Percentiles rank a stretch among this genome's conserved stretches.
phyloP scores from a whole-genome alignment of 805 yeast genomes.

The Pichia thaimueangensis region DNA sequence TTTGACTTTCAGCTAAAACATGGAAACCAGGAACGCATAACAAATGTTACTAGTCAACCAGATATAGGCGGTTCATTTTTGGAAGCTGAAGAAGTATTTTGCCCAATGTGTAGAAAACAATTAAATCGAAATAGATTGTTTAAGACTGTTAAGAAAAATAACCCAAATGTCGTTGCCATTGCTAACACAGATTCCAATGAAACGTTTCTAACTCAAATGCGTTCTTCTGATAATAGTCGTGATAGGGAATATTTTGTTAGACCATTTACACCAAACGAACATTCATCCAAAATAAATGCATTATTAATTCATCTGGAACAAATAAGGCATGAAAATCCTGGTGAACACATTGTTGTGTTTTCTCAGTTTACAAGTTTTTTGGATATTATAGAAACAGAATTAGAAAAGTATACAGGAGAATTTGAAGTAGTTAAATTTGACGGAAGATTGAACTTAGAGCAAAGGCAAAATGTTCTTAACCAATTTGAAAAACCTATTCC shows the following conservation, averaged over 20 bases:
- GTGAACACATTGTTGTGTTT: slow-evolving; percentile 77
- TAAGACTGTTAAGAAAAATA: slow-evolving; percentile 28
- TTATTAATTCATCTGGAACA: slow-evolving; percentile 51
- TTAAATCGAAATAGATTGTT: slow-evolving; percentile 47
- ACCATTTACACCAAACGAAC: slow-evolving; percentile 43
- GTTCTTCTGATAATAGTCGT: background rate
- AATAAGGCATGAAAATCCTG: slow-evolving; percentile 48
- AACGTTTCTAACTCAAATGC: slow-evolving; percentile 8
- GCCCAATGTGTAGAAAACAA: slow-evolving; percentile 70
- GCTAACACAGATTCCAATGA: slow-evolving; percentile 2
- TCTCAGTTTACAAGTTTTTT: slow-evolving; percentile 84
- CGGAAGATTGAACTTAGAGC: slow-evolving; percentile 65
- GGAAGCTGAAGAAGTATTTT: slow-evolving; percentile 41
- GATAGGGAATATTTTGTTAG: slow-evolving; percentile 27
- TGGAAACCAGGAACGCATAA: background rate
- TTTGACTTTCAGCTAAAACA: slow-evolving; percentile 50
- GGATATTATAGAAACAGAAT: slow-evolving; percentile 63
- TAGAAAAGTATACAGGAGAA: slow-evolving; percentile 38
- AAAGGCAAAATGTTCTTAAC: slow-evolving; percentile 54
- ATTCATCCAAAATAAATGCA: slow-evolving; percentile 71
- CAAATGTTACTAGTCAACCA: background rate
- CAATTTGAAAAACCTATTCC: slow-evolving; percentile 37
- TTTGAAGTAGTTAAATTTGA: slow-evolving; percentile 67
- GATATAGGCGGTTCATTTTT: slow-evolving; percentile 5
- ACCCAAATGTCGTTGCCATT: background rate